Base-by-base conservation (phyloP, 768 basidiomycete genomes). In the Solioccasus polychromus region DNA sequence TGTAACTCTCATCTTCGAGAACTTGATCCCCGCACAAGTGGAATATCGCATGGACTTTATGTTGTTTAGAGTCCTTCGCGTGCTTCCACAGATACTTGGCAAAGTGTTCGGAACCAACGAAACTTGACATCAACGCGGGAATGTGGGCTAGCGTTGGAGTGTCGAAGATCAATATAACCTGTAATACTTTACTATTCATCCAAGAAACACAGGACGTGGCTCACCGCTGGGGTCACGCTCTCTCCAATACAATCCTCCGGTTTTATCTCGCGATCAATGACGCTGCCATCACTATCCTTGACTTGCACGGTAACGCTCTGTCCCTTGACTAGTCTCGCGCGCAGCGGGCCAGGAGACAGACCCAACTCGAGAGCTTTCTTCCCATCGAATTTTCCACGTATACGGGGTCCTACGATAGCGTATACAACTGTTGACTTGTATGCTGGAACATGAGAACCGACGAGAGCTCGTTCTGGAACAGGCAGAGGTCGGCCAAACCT, bases 11-110 rank as follows among this genome's bases (percentile, higher is more conserved):
- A 54, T 93, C 80, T 58, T 83, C 80, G 26, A 90, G 61, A 8
- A 96, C 88, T 11, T 71, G 77, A 1, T 77, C 68, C 1, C 89
- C 88, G 50, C 84, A 78, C 4, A 89, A 66, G 59, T 95, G 91
- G 54, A 85, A 85, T 36, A 85, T 69, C 15, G 71, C 71, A 17
- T 35, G 20, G 61, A 85, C 69, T 12, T 61, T 66, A 46, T 75
- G 69, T 19, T 77, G 70, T 46, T 72, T 63, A 3, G 60, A 58
- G 32, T 71, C 62, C 39, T 71, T 61, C 23, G 68, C 66, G 18
- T 61, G 56, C 38, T 71, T 64, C 39, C 78, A 75, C 22, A 73
- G 68, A 45, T 82, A 76, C 47, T 66, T 66, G 3, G 73, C 52
- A 54, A 79, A 83, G 54, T 76, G 76, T 1, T 65, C 69, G 0